Conservation (phyloP, 805 yeast species). For the Wickerhamiella vanderwaltii region DNA sequence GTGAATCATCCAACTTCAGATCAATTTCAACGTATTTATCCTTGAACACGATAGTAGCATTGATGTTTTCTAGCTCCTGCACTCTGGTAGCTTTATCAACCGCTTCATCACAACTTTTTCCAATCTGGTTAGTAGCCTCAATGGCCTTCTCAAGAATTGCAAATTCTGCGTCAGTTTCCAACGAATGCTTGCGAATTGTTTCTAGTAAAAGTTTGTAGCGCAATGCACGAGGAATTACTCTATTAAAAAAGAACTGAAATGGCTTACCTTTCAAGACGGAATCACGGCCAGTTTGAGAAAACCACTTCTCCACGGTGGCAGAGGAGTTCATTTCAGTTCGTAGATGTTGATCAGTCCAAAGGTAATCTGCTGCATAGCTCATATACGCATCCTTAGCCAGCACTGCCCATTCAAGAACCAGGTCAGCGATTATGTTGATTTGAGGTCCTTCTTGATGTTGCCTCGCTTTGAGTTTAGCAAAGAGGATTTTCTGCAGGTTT, state of each 20-base stretch:
- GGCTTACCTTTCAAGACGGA: conserved; percentile 32
- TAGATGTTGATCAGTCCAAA: conserved; percentile 31
- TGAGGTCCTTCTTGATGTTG: conserved; percentile 54
- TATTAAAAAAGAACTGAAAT: conserved; percentile 39
- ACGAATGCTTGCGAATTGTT: conserved; percentile 43
- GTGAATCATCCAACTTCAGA: conserved; percentile 40
- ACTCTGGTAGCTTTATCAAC: conserved; percentile 50
- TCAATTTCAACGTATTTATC: conserved; percentile 34
- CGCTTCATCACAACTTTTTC: conserved; percentile 46
- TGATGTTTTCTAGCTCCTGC: conserved; percentile 42
- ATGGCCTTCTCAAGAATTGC: conserved; percentile 41
- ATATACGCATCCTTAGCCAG: conserved; percentile 44
- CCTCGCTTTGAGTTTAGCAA: conserved; percentile 46
- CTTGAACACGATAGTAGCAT: conserved; percentile 45
- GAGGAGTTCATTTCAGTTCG: conserved; percentile 32
- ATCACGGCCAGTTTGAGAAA: conserved; percentile 38
- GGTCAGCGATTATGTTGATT: conserved; percentile 43
- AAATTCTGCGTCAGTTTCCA: conserved; percentile 40
- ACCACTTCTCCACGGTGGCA: conserved; percentile 46
- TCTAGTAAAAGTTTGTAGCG: conserved; percentile 49
- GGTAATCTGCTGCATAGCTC: conserved; percentile 40
- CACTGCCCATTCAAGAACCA: conserved; percentile 52
- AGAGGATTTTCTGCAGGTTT: conserved; percentile 41
- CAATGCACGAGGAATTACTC: conserved; percentile 43
- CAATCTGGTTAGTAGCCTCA: conserved; percentile 42